phyloP scores from a whole-genome alignment of 352 stramenopile genomes.

The Phytophthora ohioensis region DNA sequence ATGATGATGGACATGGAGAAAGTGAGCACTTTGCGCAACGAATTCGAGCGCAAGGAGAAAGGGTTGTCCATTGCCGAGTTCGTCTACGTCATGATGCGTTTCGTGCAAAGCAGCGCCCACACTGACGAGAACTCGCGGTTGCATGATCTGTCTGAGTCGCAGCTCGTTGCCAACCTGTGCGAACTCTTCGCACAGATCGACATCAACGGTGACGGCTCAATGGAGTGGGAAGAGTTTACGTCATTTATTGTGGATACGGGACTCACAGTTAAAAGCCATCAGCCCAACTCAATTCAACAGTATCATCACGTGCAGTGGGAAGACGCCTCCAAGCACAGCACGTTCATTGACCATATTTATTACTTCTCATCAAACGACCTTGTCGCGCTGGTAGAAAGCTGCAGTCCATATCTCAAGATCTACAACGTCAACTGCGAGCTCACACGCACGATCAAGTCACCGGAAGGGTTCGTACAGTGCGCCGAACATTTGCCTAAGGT shows the following conservation, averaged over 20 bases:
- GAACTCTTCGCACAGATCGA: conserved; percentile 93
- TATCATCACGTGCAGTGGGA: conserved; percentile 85
- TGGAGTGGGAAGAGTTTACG: conserved; percentile 94
- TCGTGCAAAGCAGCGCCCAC: conserved; percentile 64
- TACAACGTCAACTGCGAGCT: conserved; percentile 87
- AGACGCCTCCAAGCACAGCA: conserved; percentile 88
- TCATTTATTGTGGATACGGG: conserved; percentile 92
- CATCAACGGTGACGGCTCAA: conserved; percentile 92
- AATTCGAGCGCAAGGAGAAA: conserved; percentile 87
- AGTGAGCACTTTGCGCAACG: conserved; percentile 78
- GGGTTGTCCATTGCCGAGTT: conserved; percentile 88
- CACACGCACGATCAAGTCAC: conserved; percentile 63
- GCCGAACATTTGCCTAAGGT: conserved; percentile 79
- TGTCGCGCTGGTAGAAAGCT: conserved; percentile 80
- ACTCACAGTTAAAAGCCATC: conserved; percentile 81
- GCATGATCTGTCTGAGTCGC: conserved; percentile 66
- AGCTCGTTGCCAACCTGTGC: conserved; percentile 87
- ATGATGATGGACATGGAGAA: conserved; percentile 93
- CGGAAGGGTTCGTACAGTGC: conserved; percentile 80
- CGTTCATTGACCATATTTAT: conserved; percentile 87
- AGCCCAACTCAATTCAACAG: conserved; percentile 88
- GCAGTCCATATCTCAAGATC: conserved; percentile 78
- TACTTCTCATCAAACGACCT: conserved; percentile 80
- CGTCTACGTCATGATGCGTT: conserved; percentile 89
- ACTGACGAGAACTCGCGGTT: conserved; percentile 75